Conservation (phyloP, 176 grass and related monocot genomes). For the Carex pumila region DNA sequence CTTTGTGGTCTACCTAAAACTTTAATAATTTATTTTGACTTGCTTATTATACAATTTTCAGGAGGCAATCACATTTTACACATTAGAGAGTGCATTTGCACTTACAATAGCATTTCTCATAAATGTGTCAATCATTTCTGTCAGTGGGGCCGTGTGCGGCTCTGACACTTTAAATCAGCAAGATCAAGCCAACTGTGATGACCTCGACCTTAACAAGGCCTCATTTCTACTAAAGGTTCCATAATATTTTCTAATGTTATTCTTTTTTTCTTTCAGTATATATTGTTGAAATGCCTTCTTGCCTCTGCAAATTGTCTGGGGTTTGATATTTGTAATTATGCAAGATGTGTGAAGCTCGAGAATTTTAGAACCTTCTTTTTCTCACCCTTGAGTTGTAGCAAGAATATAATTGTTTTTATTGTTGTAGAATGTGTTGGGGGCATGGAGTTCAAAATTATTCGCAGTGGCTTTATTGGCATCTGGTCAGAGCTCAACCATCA, state of each 20-base stretch:
- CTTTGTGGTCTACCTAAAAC: background rate
- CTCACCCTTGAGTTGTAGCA: conserved; percentile 10
- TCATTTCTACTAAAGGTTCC: conserved; percentile 86
- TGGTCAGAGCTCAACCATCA: conserved; percentile 98
- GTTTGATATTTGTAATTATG: background rate
- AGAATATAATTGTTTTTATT: background rate
- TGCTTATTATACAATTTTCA: conserved; percentile 32
- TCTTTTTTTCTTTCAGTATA: background rate
- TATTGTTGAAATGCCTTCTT: background rate
- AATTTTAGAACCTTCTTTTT: background rate
- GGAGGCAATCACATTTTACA: conserved; percentile 95
- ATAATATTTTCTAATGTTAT: background rate
- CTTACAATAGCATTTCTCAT: conserved; percentile 90
- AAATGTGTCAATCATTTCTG: conserved; percentile 93
- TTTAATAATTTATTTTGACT: background rate
- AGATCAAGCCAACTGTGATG: conserved; percentile 67
- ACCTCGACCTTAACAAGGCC: conserved; percentile 96
- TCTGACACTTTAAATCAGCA: conserved; percentile 57
- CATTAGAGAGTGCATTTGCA: conserved; percentile 93
- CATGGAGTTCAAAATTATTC: conserved; percentile 93
- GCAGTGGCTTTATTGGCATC: conserved; percentile 89
- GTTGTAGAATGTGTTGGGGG: conserved; percentile 86
- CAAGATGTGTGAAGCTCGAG: background rate
- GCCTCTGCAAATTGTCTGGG: background rate
- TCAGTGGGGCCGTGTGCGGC: conserved; percentile 86